Evolutionary conservation across 1,139 yeast genomes (phyloP).

Genomic region (Magnusiomyces sp.): DNA sequence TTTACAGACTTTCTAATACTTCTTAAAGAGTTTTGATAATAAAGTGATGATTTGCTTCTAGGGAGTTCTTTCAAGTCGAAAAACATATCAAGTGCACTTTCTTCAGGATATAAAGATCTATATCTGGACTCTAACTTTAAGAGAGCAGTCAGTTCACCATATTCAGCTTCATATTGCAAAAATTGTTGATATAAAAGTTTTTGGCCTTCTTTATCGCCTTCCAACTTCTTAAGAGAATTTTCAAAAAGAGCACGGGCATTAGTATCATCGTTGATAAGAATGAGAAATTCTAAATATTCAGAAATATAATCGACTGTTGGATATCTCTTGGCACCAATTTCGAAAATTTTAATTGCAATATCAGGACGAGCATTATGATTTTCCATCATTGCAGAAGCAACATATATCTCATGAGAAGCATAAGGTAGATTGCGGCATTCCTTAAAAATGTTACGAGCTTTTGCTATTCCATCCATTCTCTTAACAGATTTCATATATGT

Average conservation of each 20-base stretch:
- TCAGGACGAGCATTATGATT: conserved; percentile 51
- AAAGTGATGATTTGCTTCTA: conserved; percentile 4
- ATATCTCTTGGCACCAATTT: conserved; percentile 63
- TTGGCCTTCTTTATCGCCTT: conserved; percentile 26
- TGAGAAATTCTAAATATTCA: conserved; percentile 65
- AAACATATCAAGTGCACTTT: conserved; percentile 24
- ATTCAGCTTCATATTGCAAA: conserved; percentile 46
- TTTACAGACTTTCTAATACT: too few relatives aligned
- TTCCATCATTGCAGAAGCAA: conserved; percentile 79
- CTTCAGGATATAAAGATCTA: conserved; percentile 54
- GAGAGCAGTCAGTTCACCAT: conserved; percentile 61
- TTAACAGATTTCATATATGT: conserved; percentile 33
- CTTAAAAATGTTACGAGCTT: conserved; percentile 41
- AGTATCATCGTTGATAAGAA: conserved; percentile 65
- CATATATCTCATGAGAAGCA: conserved; percentile 69
- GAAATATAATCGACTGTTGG: conserved; percentile 51
- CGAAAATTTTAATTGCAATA: conserved; percentile 71
- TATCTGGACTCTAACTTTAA: conserved; percentile 59
- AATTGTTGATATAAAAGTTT: conserved; percentile 42
- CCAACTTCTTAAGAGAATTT: conserved; percentile 42
- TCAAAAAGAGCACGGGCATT: conserved; percentile 81
- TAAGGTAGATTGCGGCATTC: conserved; percentile 62
- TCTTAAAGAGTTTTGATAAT: neutral
- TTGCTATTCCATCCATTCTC: conserved; percentile 33
- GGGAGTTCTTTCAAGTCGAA: conserved; percentile 37